Conservation (phyloP, 257 asterid species). For the Linaria vulgaris region DNA sequence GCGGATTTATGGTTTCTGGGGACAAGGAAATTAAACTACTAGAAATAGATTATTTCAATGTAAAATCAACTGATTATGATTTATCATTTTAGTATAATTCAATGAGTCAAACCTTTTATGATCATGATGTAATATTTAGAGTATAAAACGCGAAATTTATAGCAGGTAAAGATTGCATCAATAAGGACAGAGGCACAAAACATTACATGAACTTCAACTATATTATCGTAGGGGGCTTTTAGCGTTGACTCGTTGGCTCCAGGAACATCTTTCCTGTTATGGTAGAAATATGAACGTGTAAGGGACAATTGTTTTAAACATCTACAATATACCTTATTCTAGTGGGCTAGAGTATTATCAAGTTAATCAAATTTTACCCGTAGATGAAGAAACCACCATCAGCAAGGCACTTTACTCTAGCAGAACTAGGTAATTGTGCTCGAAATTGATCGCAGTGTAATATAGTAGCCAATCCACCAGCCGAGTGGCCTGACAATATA, state of each 20-base stretch:
- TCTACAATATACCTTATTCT: too few species aligned
- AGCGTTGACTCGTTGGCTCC: slow-evolving; percentile 9
- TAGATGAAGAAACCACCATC: slow-evolving; percentile 51
- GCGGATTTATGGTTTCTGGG: too few species aligned
- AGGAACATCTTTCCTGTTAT: slow-evolving; percentile 28
- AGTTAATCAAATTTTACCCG: slow-evolving; percentile 25
- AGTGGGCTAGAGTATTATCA: too few species aligned
- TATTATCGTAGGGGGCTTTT: not conserved
- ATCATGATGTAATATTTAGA: too few species aligned
- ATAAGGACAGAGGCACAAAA: not conserved
- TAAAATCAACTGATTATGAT: too few species aligned
- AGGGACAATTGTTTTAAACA: not conserved
- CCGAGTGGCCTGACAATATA: slow-evolving; percentile 43
- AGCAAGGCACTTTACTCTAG: slow-evolving; percentile 38
- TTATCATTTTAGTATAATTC: too few species aligned
- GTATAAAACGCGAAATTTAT: too few species aligned
- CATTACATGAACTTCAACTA: not conserved
- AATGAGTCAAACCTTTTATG: too few species aligned
- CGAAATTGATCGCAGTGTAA: slow-evolving; percentile 45
- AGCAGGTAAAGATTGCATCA: too few species aligned
- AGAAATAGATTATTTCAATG: too few species aligned
- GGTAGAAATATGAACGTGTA: not conserved
- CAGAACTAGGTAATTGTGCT: slow-evolving; percentile 18
- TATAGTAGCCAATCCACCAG: slow-evolving; percentile 51
- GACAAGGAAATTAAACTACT: too few species aligned